A percentile compares a stretch with the other conserved stretches of the same genome.
phyloP scores from a whole-genome alignment of 2,329 filamentous ascomycete species.

The Botrytis squamosa region DNA sequence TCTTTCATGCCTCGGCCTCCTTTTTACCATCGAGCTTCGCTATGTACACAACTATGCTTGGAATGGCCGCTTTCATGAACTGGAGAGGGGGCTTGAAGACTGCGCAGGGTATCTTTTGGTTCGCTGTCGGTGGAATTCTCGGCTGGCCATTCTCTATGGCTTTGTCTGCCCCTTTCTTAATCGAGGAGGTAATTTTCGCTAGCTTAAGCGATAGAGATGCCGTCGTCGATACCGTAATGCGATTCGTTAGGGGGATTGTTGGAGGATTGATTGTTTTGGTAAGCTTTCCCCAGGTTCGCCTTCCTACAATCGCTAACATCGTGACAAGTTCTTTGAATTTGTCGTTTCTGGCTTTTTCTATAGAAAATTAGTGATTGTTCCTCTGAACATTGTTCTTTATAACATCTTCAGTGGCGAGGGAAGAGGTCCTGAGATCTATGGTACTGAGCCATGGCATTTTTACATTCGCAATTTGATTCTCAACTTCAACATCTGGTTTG shows the following conservation, averaged over 20 bases:
- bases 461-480: conserved; percentile 87
- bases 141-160: conserved; percentile 95
- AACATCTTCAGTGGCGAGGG: conserved; percentile 83
- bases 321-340: conserved; percentile 62
- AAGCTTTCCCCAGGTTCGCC: conserved; percentile 9
- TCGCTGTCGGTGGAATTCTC: conserved; percentile 78
- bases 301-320: conserved; percentile 33
- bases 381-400: conserved; percentile 93
- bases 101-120: conserved; percentile 83
- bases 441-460: conserved; percentile 95
- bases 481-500: conserved; percentile 95
- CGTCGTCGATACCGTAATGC: conserved; percentile 56
- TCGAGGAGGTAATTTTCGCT: conserved; percentile 69
- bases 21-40: conserved; percentile 93
- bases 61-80: conserved; percentile 86
- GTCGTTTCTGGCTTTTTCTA: conserved; percentile 82
- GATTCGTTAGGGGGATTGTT: conserved; percentile 65
- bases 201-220: conserved; percentile 56
- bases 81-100: conserved; percentile 79
- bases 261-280: conserved; percentile 38
- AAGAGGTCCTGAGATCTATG: conserved; percentile 85
- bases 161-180: conserved; percentile 74
- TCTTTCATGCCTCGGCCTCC: conserved; percentile 86
- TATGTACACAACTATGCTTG: conserved; percentile 91
- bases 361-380: conserved; percentile 70